Evolutionary conservation across 2,329 filamentous ascomycete genomes (phyloP).

Genomic region (Penicillium sclerotiorum): DNA sequence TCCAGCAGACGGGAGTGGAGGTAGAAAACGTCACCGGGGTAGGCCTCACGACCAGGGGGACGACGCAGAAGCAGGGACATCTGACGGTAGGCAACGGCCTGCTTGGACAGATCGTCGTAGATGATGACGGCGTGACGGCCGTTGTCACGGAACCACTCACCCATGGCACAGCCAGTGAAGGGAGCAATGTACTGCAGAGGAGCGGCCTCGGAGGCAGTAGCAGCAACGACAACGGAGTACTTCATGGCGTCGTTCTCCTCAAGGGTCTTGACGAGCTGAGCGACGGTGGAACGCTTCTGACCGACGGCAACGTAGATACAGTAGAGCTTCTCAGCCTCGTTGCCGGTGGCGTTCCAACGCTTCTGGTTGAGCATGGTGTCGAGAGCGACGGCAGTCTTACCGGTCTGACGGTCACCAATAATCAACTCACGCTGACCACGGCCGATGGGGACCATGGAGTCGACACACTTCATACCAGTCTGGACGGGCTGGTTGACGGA

Average conservation of each 20-base stretch:
- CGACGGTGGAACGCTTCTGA: conserved; percentile 99
- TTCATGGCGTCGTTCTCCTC: conserved; percentile 99
- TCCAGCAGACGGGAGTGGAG: conserved; percentile 98
- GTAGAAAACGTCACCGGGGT: conserved; percentile 99
- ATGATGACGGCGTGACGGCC: conserved; percentile 88
- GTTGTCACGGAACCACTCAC: conserved; percentile 77
- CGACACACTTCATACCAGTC: conserved; percentile 98
- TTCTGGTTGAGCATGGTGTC: conserved; percentile 99
- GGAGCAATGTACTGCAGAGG: conserved; percentile 92
- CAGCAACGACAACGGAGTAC: conserved; percentile 91
- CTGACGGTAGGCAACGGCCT: conserved; percentile 96
- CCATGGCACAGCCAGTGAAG: conserved; percentile 74
- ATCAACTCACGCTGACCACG: conserved; percentile 99
- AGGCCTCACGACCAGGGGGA: conserved; percentile 98
- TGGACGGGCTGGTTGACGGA: conserved; percentile 99
- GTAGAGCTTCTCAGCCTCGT: conserved; percentile 99
- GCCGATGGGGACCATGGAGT: conserved; percentile 99
- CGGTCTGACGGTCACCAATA: conserved; percentile 99
- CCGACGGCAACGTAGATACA: conserved; percentile 98
- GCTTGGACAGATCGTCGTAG: conserved; percentile 96
- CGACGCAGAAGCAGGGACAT: conserved; percentile 98
- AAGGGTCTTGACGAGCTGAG: conserved; percentile 98
- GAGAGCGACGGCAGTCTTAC: conserved; percentile 98
- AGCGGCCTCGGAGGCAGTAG: conserved; percentile 95
- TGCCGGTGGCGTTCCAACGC: conserved; percentile 85